phyloP scores from a whole-genome alignment of 1,284 basidiomycete species.

The Ustilago esculenta region DNA sequence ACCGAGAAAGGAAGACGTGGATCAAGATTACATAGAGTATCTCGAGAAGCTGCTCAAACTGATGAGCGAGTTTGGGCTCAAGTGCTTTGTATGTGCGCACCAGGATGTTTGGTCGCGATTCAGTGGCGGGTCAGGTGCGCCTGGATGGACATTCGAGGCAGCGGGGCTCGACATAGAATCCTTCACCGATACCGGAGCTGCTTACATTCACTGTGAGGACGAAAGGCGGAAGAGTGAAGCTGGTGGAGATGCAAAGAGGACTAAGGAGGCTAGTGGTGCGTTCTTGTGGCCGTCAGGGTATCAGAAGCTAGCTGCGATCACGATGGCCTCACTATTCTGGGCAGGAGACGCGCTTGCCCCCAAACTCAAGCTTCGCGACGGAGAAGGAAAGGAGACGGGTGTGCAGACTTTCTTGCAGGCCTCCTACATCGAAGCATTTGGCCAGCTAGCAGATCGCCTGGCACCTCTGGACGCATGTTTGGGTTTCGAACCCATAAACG shows the following conservation, averaged over 20 bases:
- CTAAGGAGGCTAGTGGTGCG: conserved; percentile 53
- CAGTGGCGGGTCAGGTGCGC: conserved; percentile 76
- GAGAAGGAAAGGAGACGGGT: conserved; percentile 44
- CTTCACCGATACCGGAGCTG: conserved; percentile 57
- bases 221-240: conserved; percentile 15
- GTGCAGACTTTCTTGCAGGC: conserved; percentile 86
- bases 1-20: conserved; percentile 71
- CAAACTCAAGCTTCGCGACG: conserved; percentile 62
- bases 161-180: conserved; percentile 53
- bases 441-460: conserved; percentile 75
- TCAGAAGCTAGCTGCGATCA: conserved; percentile 65
- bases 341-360: conserved; percentile 79
- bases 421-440: conserved; percentile 82
- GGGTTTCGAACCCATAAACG: conserved; percentile 92
- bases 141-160: conserved; percentile 73
- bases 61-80: conserved; percentile 82
- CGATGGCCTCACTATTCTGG: conserved; percentile 68
- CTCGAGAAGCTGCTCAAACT: conserved; percentile 77
- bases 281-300: conserved; percentile 66
- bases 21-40: conserved; percentile 84
- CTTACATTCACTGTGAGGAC: conserved; percentile 58
- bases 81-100: conserved; percentile 76
- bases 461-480: conserved; percentile 81
- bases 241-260: not conserved
- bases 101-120: conserved; percentile 89